These are phyloP conservation scores for Chloromonas sp. DNA, from an alignment of 163 green algal species.

Conservation along the genomic window DNA sequence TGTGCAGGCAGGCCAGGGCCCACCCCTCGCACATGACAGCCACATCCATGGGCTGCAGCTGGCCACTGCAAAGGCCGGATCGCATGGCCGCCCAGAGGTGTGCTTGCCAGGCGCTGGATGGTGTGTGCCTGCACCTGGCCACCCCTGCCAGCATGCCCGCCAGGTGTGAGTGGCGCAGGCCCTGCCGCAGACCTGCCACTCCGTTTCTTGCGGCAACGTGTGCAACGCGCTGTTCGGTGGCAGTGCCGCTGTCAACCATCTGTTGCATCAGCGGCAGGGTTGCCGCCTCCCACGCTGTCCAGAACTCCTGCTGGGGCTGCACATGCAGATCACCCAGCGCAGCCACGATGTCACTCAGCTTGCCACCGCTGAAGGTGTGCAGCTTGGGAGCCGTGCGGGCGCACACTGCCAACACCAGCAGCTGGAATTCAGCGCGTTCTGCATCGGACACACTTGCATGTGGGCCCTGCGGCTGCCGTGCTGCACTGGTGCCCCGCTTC, in stretches of 20 bases:
- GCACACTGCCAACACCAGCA: not conserved
- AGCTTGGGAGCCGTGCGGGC: not conserved
- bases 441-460: not conserved
- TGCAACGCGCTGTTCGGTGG: not conserved
- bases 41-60: not conserved
- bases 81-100: not conserved
- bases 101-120: not conserved
- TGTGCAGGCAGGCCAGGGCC: not conserved
- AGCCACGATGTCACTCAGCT: not conserved
- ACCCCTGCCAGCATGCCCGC: not conserved
- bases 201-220: not conserved
- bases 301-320: not conserved
- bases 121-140: not conserved
- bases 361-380: not conserved
- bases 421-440: not conserved
- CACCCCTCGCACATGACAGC: not conserved
- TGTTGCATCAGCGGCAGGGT: not conserved
- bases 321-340: not conserved
- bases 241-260: not conserved
- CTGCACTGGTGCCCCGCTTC: too few species aligned
- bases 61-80: not conserved
- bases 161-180: not conserved
- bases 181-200: not conserved
- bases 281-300: not conserved
- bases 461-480: not conserved